Percentiles rank a stretch among this genome's conserved stretches.
Conservation (phyloP, 140 eudicot genomes). For the Flaveria floridana region DNA sequence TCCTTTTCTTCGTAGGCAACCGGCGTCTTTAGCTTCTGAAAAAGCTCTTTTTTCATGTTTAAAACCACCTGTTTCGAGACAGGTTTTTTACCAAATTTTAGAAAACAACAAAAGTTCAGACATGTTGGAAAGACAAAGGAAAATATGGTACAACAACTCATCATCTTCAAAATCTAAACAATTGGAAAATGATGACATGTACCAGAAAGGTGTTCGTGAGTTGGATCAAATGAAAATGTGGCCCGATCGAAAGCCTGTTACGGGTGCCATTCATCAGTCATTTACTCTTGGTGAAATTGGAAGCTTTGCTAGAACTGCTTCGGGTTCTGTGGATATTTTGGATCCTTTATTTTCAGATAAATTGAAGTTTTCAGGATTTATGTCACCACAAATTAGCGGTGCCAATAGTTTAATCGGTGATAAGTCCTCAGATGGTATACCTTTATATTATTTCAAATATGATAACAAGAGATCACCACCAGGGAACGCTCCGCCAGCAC, state of each 20-base stretch:
- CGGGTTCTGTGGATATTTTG: constrained; percentile 44
- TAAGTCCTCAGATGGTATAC: constrained; percentile 82
- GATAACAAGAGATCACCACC: constrained; percentile 52
- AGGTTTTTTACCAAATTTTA: constrained; percentile 59
- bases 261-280: constrained; percentile 38
- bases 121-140: constrained; percentile 97
- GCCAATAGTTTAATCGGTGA: constrained; percentile 61
- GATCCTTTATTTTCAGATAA: constrained; percentile 68
- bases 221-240: constrained; percentile 66
- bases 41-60: constrained; percentile 70
- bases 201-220: constrained; percentile 56
- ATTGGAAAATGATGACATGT: constrained; percentile 49
- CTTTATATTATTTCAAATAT: constrained; percentile 63
- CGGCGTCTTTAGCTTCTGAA: constrained; percentile 80
- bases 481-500: constrained; percentile 48
- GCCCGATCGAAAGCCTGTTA: constrained; percentile 56
- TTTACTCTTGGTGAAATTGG: constrained; percentile 48
- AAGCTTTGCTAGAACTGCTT: constrained; percentile 44
- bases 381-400: constrained; percentile 78
- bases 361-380: constrained; percentile 79
- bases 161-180: constrained; percentile 64
- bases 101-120: constrained; percentile 86
- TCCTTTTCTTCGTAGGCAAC: constrained; percentile 89
- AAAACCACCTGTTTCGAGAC: constrained; percentile 79
- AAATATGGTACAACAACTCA: constrained; percentile 89